phyloP scores from a whole-genome alignment of 306 rosid genomes.

The Trifolium pratense region DNA sequence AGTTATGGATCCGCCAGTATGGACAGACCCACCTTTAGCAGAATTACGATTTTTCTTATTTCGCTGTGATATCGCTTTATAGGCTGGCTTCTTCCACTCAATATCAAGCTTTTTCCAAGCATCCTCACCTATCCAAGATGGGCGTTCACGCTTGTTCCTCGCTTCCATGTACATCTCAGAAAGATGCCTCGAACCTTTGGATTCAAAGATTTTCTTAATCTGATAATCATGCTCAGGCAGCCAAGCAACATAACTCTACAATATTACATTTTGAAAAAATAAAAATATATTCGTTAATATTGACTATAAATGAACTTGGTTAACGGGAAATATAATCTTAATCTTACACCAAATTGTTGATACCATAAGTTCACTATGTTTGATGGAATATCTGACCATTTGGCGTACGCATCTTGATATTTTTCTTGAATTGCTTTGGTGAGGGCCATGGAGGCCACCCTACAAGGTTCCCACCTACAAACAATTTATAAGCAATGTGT shows the following conservation, averaged over 20 bases:
- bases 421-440: background rate
- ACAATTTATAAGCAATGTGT: background rate
- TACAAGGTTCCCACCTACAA: background rate
- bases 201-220: background rate
- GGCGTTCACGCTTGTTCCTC: background rate
- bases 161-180: background rate
- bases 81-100: background rate
- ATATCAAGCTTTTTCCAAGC: background rate
- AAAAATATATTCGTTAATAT: no score
- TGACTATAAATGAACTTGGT: no score
- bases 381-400: background rate
- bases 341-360: background rate
- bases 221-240: no score
- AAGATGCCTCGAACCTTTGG: background rate
- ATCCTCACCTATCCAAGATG: background rate
- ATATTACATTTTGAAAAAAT: no score
- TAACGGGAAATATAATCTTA: no score
- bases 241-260: no score
- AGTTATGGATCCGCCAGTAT: background rate
- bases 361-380: background rate
- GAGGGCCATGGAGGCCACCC: background rate
- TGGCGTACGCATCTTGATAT: background rate
- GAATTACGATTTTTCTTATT: background rate
- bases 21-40: background rate
- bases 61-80: background rate